These are phyloP conservation scores for Avena eriantha DNA, from an alignment of 176 grass and related monocot species.

Conservation along the genomic window DNA sequence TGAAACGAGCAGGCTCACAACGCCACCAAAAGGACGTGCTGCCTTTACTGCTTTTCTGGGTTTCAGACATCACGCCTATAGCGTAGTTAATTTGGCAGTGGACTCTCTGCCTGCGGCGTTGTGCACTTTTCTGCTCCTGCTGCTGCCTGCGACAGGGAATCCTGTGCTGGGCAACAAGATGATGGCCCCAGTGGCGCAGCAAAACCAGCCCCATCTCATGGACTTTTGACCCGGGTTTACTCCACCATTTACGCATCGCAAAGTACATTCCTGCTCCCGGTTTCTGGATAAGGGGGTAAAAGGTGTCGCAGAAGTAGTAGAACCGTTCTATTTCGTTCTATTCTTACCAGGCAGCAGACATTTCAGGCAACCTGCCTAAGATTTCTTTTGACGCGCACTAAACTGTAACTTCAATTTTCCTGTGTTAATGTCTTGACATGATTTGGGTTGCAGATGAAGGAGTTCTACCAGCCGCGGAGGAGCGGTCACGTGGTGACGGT, in stretches of 20 bases:
- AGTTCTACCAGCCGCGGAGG: slow-evolving; percentile 85
- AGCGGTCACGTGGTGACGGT: slow-evolving; percentile 70
- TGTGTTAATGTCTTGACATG: not conserved
- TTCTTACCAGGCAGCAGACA: too few relatives aligned
- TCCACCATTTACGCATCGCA: not conserved
- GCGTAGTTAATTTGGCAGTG: not conserved
- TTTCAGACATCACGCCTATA: slow-evolving; percentile 34
- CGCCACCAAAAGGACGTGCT: slow-evolving; percentile 4
- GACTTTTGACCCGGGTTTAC: not conserved
- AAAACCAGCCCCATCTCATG: not conserved
- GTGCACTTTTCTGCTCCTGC: not conserved
- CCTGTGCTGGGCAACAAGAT: slow-evolving; percentile 34
- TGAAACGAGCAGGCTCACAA: not conserved
- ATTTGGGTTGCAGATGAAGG: slow-evolving; percentile 63
- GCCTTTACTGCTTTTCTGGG: slow-evolving; percentile 32
- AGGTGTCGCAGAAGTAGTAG: too few relatives aligned
- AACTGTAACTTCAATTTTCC: too few relatives aligned
- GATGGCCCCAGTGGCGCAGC: slow-evolving; percentile 32
- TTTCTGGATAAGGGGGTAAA: not conserved
- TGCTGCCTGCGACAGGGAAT: slow-evolving; percentile 11
- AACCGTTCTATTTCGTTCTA: too few relatives aligned
- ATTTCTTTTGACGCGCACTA: too few relatives aligned
- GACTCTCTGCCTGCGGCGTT: not conserved
- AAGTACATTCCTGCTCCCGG: not conserved
- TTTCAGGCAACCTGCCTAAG: too few relatives aligned